A percentile compares a stretch with the other conserved stretches of the same genome.
Conservation (phyloP, 805 yeast genomes). For the Ascoidea tarda region DNA sequence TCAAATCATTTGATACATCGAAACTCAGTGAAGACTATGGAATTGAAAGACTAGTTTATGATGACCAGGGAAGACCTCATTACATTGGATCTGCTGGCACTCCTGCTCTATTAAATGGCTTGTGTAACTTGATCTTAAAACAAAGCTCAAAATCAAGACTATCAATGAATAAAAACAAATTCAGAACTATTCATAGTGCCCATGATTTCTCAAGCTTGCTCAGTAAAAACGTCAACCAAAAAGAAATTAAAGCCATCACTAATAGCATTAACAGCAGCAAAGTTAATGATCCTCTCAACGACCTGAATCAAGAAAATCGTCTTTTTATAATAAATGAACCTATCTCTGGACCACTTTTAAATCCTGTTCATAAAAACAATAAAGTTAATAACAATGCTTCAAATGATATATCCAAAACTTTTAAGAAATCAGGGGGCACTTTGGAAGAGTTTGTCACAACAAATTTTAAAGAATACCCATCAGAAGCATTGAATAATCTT, state of each 20-base stretch:
- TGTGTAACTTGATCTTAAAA: slow-evolving; percentile 28
- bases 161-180: slow-evolving; percentile 14
- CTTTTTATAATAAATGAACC: background rate
- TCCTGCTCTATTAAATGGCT: slow-evolving; percentile 26
- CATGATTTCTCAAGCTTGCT: background rate
- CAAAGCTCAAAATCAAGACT: slow-evolving; percentile 21
- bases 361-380: background rate
- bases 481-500: too few species aligned
- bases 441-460: too few species aligned
- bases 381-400: too few species aligned
- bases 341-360: background rate
- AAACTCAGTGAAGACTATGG: slow-evolving; percentile 1
- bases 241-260: slow-evolving; percentile 1
- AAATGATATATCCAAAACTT: background rate
- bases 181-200: background rate
- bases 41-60: slow-evolving; percentile 25
- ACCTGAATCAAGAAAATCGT: too few species aligned
- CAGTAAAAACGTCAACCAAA: slow-evolving; percentile 7
- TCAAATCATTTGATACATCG: too few species aligned
- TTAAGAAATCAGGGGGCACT: too few species aligned
- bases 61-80: slow-evolving; percentile 30
- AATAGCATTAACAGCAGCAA: too few species aligned
- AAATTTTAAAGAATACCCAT: background rate
- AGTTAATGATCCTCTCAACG: too few species aligned
- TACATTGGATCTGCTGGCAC: slow-evolving; percentile 33